Evolutionary conservation across 2,329 filamentous ascomycete species (phyloP).

Genomic region (Colletotrichum sp.): DNA sequence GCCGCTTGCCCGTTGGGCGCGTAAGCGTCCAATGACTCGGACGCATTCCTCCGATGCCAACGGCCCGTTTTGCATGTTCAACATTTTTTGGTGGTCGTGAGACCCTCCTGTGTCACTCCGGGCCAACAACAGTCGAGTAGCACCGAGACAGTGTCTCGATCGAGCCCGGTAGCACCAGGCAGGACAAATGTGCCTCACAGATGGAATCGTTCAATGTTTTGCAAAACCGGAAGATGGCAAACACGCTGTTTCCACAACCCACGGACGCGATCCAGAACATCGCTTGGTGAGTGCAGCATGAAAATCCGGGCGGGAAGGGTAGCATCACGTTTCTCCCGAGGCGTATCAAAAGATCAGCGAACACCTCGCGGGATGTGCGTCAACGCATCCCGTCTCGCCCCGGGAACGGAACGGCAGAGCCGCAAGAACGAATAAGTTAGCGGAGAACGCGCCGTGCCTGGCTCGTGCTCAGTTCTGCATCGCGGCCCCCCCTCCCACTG

Average conservation of each 20-base stretch:
- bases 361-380: background rate
- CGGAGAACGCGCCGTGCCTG: background rate
- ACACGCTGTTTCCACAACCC: background rate
- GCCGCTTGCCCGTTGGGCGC: background rate
- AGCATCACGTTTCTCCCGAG: background rate
- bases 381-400: background rate
- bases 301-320: background rate
- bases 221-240: background rate
- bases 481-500: background rate
- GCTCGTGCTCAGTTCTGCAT: background rate
- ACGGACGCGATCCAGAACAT: background rate
- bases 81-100: too few relatives aligned
- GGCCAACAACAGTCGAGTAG: background rate
- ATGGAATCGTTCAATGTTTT: background rate
- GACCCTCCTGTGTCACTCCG: background rate
- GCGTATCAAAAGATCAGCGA: conserved; percentile 16
- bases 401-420: conserved; percentile 4
- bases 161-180: background rate
- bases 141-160: background rate
- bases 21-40: background rate
- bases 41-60: background rate
- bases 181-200: background rate
- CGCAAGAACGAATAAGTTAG: background rate
- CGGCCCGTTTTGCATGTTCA: background rate
- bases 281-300: background rate